phyloP scores from a whole-genome alignment of 495 filamentous ascomycete species.

The Elasticomyces elasticus region DNA sequence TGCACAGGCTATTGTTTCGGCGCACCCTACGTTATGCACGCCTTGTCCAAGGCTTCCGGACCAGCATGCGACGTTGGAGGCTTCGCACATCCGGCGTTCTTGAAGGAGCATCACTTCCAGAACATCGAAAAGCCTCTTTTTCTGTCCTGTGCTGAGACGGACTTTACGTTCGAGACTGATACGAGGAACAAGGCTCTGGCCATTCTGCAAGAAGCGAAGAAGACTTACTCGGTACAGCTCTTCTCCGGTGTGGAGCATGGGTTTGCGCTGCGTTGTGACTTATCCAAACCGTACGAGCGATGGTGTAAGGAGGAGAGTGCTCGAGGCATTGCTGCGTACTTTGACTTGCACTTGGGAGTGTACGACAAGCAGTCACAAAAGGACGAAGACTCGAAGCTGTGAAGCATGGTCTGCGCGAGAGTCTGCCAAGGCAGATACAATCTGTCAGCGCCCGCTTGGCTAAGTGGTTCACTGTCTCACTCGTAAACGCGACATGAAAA shows the following conservation, averaged over 20 bases:
- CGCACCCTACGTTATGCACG: conserved; percentile 33
- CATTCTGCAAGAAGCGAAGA: conserved; percentile 18
- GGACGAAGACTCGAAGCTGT: too few relatives aligned
- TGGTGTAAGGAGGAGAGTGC: too few relatives aligned
- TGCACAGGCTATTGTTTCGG: conserved; percentile 35
- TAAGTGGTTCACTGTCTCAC: too few relatives aligned
- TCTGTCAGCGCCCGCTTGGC: too few relatives aligned
- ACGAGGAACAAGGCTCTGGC: conserved; percentile 17
- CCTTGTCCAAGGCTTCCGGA: conserved; percentile 22
- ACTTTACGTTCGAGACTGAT: conserved; percentile 20
- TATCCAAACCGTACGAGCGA: conserved; percentile 19
- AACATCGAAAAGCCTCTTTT: conserved; percentile 24
- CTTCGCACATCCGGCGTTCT: conserved; percentile 35
- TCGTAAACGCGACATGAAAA: too few relatives aligned
- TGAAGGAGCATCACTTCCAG: conserved; percentile 33
- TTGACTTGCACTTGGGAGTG: too few relatives aligned
- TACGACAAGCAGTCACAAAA: too few relatives aligned
- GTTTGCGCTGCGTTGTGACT: conserved; percentile 19
- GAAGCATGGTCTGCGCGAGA: too few relatives aligned
- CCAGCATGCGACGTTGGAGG: conserved; percentile 34
- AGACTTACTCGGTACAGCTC: conserved; percentile 19
- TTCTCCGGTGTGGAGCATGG: conserved; percentile 24
- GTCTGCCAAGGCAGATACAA: too few relatives aligned
- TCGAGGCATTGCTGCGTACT: too few relatives aligned
- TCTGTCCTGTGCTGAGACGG: conserved; percentile 22